Percentiles rank a stretch among this genome's conserved stretches.
Evolutionary conservation across 2,329 filamentous ascomycete species (phyloP).

Genomic region (Cadophora malorum): DNA sequence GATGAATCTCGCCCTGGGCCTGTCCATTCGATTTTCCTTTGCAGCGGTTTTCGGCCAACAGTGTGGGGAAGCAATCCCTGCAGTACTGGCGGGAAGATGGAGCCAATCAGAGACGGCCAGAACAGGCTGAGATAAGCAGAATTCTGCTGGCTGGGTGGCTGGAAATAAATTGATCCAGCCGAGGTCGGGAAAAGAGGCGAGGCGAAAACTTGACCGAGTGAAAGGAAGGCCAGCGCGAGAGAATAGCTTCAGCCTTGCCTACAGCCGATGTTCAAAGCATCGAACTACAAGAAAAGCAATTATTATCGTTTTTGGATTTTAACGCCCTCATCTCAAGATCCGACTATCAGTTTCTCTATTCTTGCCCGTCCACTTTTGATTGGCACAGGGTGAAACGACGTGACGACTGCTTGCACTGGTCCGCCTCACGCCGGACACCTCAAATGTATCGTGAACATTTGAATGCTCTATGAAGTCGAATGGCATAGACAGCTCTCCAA

Average conservation of each 20-base stretch:
- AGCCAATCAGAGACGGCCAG: neutral
- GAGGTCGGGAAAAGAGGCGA: slow-evolving; percentile 10
- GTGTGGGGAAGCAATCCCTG: slow-evolving; percentile 23
- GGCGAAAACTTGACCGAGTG: neutral
- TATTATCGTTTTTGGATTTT: neutral
- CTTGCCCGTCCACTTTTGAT: neutral
- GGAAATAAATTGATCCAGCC: slow-evolving; percentile 7
- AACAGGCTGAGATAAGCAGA: neutral
- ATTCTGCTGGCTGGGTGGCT: neutral
- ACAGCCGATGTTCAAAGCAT: neutral
- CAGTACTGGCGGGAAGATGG: neutral
- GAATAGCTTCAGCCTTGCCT: neutral
- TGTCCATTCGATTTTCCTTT: slow-evolving; percentile 1
- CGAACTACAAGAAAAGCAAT: neutral
- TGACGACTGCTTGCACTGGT: neutral
- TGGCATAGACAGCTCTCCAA: neutral
- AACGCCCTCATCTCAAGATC: neutral
- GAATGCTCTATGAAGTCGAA: neutral
- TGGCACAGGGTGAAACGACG: neutral
- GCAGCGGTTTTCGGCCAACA: slow-evolving; percentile 26
- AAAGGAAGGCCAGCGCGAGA: too few species aligned
- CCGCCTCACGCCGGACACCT: neutral
- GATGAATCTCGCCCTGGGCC: slow-evolving; percentile 1
- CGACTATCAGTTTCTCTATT: neutral
- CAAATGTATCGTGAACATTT: too few species aligned